Evolutionary conservation across 176 grass and related monocot species (phyloP).

Genomic region (Miscanthus lutarioriparius): DNA sequence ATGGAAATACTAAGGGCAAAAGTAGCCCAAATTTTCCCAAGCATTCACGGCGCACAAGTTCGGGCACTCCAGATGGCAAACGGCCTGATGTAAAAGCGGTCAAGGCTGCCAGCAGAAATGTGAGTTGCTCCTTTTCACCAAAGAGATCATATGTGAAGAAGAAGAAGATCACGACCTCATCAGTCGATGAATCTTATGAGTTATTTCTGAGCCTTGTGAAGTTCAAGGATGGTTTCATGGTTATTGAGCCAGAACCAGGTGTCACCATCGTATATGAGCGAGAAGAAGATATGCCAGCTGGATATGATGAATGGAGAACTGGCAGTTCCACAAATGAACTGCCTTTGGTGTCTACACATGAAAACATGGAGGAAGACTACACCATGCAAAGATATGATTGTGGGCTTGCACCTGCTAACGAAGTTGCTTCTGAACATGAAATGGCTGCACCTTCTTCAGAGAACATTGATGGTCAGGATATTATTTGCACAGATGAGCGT

Average conservation of each 20-base stretch:
- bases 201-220: slow-evolving; percentile 49
- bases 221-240: slow-evolving; percentile 53
- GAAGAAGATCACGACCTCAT: neutral
- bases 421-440: slow-evolving; percentile 2
- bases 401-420: neutral
- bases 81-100: slow-evolving; percentile 8
- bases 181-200: slow-evolving; percentile 43
- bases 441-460: neutral
- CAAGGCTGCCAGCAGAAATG: slow-evolving; percentile 10
- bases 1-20: neutral
- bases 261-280: slow-evolving; percentile 40
- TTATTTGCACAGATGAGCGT: slow-evolving; percentile 19
- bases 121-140: neutral
- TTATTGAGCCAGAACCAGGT: slow-evolving; percentile 51
- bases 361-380: slow-evolving; percentile 13
- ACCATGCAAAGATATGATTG: neutral
- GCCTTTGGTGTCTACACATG: neutral
- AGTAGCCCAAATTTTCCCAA: neutral
- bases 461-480: slow-evolving; percentile 16
- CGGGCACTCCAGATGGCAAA: neutral
- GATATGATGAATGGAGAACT: slow-evolving; percentile 20
- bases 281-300: slow-evolving; percentile 20
- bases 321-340: neutral
- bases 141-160: slow-evolving; percentile 12
- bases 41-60: neutral